These are phyloP conservation scores for Geotrichum australiense DNA, from an alignment of 1,139 yeast species.

Conservation along the genomic window DNA sequence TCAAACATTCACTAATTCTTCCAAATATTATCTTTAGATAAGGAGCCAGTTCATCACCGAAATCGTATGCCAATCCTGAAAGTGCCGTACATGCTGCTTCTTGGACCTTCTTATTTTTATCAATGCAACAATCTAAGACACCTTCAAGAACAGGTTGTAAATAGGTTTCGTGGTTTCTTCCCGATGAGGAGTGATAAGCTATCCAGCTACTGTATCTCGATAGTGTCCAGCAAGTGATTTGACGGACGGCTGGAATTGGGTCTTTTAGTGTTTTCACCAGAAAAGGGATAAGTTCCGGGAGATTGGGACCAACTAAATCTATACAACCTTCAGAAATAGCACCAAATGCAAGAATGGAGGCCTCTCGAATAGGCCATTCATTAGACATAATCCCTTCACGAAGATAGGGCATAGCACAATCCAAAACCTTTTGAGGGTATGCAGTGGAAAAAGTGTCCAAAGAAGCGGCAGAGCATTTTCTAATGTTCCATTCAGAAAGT, in stretches of 20 bases:
- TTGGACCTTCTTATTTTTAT: conserved; percentile 84
- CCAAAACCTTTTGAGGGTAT: conserved; percentile 61
- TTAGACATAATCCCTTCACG: conserved; percentile 60
- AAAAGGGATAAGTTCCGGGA: conserved; percentile 79
- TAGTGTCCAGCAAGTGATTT: conserved; percentile 92
- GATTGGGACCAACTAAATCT: conserved; percentile 59
- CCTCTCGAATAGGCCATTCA: conserved; percentile 87
- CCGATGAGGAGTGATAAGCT: conserved; percentile 36
- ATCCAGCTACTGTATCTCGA: conserved; percentile 85
- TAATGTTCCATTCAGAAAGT: conserved; percentile 75
- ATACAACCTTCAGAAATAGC: conserved; percentile 89
- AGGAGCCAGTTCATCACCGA: conserved; percentile 54
- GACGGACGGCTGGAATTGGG: conserved; percentile 76
- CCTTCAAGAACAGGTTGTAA: conserved; percentile 67
- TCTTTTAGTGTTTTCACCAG: conserved; percentile 74
- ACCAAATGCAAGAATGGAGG: conserved; percentile 89
- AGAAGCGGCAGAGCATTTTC: conserved; percentile 93
- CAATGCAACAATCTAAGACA: conserved; percentile 66
- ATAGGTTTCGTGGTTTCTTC: conserved; percentile 58
- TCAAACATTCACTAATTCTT: conserved; percentile 69
- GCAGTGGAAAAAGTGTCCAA: conserved; percentile 70
- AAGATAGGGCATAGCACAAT: conserved; percentile 64
- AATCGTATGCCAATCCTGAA: conserved; percentile 71
- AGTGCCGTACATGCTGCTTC: conserved; percentile 89
- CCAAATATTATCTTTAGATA: conserved; percentile 60